phyloP scores from a whole-genome alignment of 2,329 filamentous ascomycete species.

The Hypoxylon sp. region DNA sequence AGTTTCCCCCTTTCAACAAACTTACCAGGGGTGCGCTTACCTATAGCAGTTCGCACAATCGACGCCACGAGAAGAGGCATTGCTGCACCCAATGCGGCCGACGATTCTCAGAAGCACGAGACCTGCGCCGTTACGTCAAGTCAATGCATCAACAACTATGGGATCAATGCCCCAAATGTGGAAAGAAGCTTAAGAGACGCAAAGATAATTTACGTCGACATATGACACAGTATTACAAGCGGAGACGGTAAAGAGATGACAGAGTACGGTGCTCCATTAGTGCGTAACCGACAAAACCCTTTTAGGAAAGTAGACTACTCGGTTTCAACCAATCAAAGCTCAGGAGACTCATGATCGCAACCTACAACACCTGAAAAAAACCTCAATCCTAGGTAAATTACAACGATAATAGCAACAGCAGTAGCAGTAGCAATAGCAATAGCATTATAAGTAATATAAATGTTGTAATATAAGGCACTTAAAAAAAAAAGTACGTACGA shows the following conservation, averaged over 20 bases:
- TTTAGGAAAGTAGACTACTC: too few species aligned
- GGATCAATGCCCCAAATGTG: constrained; percentile 24
- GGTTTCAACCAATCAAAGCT: too few species aligned
- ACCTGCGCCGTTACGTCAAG: constrained; percentile 32
- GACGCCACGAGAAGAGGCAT: constrained; percentile 24
- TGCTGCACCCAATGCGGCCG: constrained; percentile 21
- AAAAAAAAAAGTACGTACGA: too few species aligned
- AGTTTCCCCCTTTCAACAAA: background rate
- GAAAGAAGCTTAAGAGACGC: constrained; percentile 23
- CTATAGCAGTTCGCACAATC: constrained; percentile 14
- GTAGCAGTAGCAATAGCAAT: too few species aligned
- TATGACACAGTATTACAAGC: constrained; percentile 29
- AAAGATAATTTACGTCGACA: constrained; percentile 34
- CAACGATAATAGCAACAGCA: too few species aligned
- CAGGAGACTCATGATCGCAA: too few species aligned
- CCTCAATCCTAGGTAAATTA: too few species aligned
- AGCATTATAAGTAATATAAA: too few species aligned
- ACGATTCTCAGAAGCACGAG: constrained; percentile 27
- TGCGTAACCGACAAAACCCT: too few species aligned
- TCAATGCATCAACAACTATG: constrained; percentile 22
- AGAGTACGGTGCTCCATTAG: too few species aligned
- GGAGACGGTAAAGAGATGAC: background rate
- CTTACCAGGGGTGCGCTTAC: background rate
- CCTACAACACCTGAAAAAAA: too few species aligned
- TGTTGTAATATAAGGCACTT: too few species aligned